Conservation (phyloP, 768 basidiomycete genomes). For the Serendipita sp. region DNA sequence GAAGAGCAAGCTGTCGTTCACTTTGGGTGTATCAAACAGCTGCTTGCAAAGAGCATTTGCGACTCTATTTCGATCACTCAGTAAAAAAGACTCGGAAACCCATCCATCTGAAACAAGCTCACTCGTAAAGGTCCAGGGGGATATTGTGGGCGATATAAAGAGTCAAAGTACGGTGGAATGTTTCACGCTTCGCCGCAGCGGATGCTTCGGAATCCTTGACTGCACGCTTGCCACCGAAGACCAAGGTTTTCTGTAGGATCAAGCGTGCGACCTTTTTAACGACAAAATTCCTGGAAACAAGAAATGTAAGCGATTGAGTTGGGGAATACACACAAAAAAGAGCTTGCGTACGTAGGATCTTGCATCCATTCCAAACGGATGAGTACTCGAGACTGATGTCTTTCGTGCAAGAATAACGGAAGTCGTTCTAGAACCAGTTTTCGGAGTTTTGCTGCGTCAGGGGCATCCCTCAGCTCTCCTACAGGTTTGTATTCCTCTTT, state of each 20-base stretch:
- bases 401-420: constrained; percentile 84
- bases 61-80: constrained; percentile 35
- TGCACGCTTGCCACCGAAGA: constrained; percentile 32
- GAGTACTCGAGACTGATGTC: constrained; percentile 46
- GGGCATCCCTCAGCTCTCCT: constrained; percentile 33
- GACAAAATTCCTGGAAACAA: constrained; percentile 36
- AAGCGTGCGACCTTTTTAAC: constrained; percentile 56
- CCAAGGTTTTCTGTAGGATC: constrained; percentile 43
- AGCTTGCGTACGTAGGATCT: constrained; percentile 20
- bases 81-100: neutral
- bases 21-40: constrained; percentile 61
- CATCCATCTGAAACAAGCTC: constrained; percentile 19
- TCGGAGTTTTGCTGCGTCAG: constrained; percentile 36
- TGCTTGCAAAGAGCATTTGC: constrained; percentile 69
- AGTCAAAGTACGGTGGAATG: constrained; percentile 44
- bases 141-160: constrained; percentile 64
- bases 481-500: constrained; percentile 59
- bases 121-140: constrained; percentile 87
- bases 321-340: no score
- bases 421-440: constrained; percentile 64
- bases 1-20: constrained; percentile 77
- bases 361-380: constrained; percentile 56
- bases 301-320: neutral
- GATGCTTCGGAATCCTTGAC: constrained; percentile 53
- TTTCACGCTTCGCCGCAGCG: constrained; percentile 44